phyloP scores from a whole-genome alignment of 2,329 filamentous ascomycete genomes.

The Colletotrichum lindemuthianum region DNA sequence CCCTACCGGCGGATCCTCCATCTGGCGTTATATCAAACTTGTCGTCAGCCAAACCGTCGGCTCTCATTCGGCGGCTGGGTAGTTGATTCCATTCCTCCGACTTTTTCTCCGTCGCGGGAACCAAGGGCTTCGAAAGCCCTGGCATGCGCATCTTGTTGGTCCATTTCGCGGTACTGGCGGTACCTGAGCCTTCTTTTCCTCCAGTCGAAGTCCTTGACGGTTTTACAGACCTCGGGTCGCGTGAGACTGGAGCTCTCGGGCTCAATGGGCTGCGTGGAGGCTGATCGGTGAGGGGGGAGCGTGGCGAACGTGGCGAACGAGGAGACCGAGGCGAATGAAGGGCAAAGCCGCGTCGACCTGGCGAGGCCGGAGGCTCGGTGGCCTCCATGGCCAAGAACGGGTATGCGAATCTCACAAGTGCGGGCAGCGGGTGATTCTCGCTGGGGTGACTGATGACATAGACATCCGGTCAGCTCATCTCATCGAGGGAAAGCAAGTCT shows the following conservation, averaged over 20 bases:
- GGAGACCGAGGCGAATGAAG: conserved; percentile 26
- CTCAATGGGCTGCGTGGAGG: conserved; percentile 27
- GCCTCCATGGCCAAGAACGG: conserved; percentile 39
- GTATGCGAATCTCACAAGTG: conserved; percentile 20
- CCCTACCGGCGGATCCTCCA: conserved; percentile 67
- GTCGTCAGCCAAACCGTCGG: conserved; percentile 56
- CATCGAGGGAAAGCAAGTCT: neutral
- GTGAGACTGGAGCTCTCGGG: conserved; percentile 20
- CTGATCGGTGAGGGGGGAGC: conserved; percentile 25
- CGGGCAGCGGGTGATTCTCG: conserved; percentile 36
- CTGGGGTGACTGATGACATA: conserved; percentile 33
- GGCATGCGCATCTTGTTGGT: conserved; percentile 43
- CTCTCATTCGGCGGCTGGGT: conserved; percentile 52
- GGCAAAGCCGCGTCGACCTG: conserved; percentile 24
- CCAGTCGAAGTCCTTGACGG: conserved; percentile 37
- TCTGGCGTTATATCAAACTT: conserved; percentile 69
- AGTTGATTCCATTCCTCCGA: conserved; percentile 51
- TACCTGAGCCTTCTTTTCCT: conserved; percentile 36
- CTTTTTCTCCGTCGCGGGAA: conserved; percentile 59
- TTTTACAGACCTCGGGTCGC: conserved; percentile 34
- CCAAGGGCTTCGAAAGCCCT: conserved; percentile 49
- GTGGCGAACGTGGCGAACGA: conserved; percentile 12
- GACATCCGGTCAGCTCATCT: conserved; percentile 32
- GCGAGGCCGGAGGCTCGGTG: conserved; percentile 37
- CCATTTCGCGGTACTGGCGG: conserved; percentile 34